Base-by-base conservation (phyloP, 129 eudicot species). In the Gnaphalium uliginosum region DNA sequence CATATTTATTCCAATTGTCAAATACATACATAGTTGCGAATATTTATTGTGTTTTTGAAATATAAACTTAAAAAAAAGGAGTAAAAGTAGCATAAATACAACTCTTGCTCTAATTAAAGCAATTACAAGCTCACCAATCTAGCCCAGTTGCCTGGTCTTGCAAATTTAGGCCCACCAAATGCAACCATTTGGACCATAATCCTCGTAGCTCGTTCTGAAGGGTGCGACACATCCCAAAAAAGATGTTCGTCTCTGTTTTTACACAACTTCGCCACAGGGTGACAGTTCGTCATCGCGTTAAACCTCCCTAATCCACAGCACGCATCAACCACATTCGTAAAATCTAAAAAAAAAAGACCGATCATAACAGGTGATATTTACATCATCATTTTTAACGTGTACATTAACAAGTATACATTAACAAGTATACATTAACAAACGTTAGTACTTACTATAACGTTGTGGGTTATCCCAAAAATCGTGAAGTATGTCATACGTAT, bases 221-320 rank as follows among this genome's bases (percentile, higher is more conserved):
- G 83, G 68, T 79, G 83, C 66, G 78, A 66, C 22, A 72, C 60
- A 7, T 79, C 78, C 83, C 83, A 79, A 6, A 64, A 79, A n/a
- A 79, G 62, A 72, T 72, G 72, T 21, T 72, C 78, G 1, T 72
- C 64, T 32, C 83, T 50, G 22, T 79, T 57, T 39, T n/a, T 8
- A 54, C 83, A 79, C 74, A 79, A 5, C 11, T 3, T 10, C 8
- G 78, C 83, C 3, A 39, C 0, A 2, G 83, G 83, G 64, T 51
- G 65, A 21, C 78, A 72, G 39, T 65, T 79, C 6, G 61, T 72
- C 83, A 79, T 79, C 9, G 83, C 83, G 5, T 54, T 72, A 72
- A 79, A 79, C 78, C 78, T 59, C 30, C 83, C 83, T 35, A 65
- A 37, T 72, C 83, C 83, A 56, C 83, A 79, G 21, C 83, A 79